Percentiles rank a stretch among this genome's conserved stretches.
Evolutionary conservation across 192 early-diverging fungal genomes (phyloP).

Genomic region (Coemansia guatemalensis): DNA sequence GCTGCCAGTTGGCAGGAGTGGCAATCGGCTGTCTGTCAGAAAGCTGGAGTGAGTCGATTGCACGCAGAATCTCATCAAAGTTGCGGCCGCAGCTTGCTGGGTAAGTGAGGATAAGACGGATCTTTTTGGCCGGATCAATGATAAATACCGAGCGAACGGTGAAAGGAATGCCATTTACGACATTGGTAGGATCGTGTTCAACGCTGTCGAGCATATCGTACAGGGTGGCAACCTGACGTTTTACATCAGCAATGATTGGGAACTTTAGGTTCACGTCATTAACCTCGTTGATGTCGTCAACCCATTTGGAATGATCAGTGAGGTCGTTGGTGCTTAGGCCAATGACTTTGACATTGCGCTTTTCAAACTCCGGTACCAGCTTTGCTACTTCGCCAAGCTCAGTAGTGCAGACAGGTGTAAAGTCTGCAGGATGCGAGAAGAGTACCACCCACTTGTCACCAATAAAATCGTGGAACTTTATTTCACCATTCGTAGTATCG

Average conservation of each 20-base stretch:
- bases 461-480: slow-evolving; percentile 91
- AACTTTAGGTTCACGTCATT: slow-evolving; percentile 75
- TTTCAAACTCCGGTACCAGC: slow-evolving; percentile 72
- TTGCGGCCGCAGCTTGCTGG: slow-evolving; percentile 92
- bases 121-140: slow-evolving; percentile 87
- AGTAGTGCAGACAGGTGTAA: slow-evolving; percentile 94
- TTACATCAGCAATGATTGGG: slow-evolving; percentile 94
- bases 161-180: slow-evolving; percentile 84
- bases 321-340: slow-evolving; percentile 93
- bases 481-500: slow-evolving; percentile 83
- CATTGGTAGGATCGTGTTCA: slow-evolving; percentile 86
- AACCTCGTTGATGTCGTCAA: slow-evolving; percentile 91
- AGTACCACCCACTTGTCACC: slow-evolving; percentile 87
- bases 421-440: slow-evolving; percentile 99
- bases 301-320: slow-evolving; percentile 80
- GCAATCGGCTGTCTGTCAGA: slow-evolving; percentile 86
- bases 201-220: slow-evolving; percentile 97
- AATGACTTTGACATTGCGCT: slow-evolving; percentile 85
- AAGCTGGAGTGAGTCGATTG: slow-evolving; percentile 91
- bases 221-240: slow-evolving; percentile 79
- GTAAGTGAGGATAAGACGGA: slow-evolving; percentile 90
- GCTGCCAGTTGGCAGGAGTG: slow-evolving; percentile 93
- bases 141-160: slow-evolving; percentile 97
- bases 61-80: slow-evolving; percentile 95
- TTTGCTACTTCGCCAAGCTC: slow-evolving; percentile 93